Evolutionary conservation across 1,139 yeast genomes (phyloP).

Genomic region (Hyphopichia wangnamkhiaoensis): DNA sequence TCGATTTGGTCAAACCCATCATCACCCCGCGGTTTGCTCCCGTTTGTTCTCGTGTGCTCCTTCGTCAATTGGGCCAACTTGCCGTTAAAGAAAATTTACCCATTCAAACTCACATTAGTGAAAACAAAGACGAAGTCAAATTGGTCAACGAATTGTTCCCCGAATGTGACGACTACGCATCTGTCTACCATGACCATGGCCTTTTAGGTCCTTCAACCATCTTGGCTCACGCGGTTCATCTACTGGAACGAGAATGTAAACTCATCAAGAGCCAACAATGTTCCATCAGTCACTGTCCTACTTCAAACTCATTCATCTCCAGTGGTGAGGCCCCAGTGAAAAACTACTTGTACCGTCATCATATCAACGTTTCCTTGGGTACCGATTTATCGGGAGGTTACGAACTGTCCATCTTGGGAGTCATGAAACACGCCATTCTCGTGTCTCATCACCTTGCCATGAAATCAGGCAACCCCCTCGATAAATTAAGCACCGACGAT

Average conservation of each 20-base stretch:
- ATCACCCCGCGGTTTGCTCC: conserved; percentile 96
- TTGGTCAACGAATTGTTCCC: conserved; percentile 81
- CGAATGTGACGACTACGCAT: conserved; percentile 64
- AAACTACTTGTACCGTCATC: conserved; percentile 63
- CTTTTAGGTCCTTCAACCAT: conserved; percentile 68
- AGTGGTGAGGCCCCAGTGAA: conserved; percentile 87
- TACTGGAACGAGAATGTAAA: conserved; percentile 62
- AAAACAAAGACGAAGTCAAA: conserved; percentile 70
- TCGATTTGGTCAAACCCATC: conserved; percentile 70
- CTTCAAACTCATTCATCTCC: conserved; percentile 83
- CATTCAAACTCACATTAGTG: conserved; percentile 88
- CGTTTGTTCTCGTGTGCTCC: conserved; percentile 65
- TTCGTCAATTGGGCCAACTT: conserved; percentile 64
- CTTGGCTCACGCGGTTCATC: conserved; percentile 87
- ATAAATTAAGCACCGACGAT: conserved; percentile 64
- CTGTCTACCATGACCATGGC: conserved; percentile 68
- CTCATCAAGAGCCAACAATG: conserved; percentile 54
- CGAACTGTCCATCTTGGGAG: conserved; percentile 72
- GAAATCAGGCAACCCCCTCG: conserved; percentile 29
- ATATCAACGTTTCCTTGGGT: conserved; percentile 81
- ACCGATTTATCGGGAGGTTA: conserved; percentile 94
- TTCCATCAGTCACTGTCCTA: conserved; percentile 92
- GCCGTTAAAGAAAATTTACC: conserved; percentile 55
- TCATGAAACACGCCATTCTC: conserved; percentile 75
- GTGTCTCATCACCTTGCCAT: conserved; percentile 85